These are phyloP conservation scores for Pseudoneurospora amorphoporcata DNA, from an alignment of 495 filamentous ascomycete species.

Conservation along the genomic window DNA sequence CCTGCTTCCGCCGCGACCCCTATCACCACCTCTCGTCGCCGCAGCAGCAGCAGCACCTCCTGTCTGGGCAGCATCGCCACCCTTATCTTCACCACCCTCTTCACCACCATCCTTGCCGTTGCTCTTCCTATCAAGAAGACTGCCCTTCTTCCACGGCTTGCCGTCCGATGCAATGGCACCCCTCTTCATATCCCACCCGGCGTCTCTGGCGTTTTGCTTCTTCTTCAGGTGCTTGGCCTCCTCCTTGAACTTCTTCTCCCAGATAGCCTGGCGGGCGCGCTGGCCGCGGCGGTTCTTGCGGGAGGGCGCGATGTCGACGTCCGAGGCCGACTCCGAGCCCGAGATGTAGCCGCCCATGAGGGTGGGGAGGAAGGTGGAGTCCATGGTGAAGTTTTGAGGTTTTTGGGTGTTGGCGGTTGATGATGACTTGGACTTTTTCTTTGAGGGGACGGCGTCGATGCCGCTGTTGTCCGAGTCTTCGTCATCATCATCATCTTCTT, in stretches of 20 bases:
- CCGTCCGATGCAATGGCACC: conserved; percentile 32
- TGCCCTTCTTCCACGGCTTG: conserved; percentile 38
- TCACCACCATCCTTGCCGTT: conserved; percentile 2
- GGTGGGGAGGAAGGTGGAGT: conserved; percentile 73
- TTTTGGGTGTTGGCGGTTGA: conserved; percentile 17
- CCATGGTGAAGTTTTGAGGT: conserved; percentile 20
- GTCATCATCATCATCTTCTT: neutral
- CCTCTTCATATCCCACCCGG: conserved; percentile 44
- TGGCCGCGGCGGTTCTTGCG: conserved; percentile 85
- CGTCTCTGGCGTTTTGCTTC: conserved; percentile 20
- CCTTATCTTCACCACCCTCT: neutral
- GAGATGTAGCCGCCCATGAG: conserved; percentile 89
- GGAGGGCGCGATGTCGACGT: conserved; percentile 36
- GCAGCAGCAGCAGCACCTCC: conserved; percentile 1
- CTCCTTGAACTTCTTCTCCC: conserved; percentile 77
- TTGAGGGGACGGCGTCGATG: conserved; percentile 7
- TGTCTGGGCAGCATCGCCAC: neutral
- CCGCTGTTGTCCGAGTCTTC: conserved; percentile 7
- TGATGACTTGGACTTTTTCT: conserved; percentile 9
- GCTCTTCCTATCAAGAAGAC: conserved; percentile 10
- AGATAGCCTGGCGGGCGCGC: conserved; percentile 69
- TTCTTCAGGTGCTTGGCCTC: conserved; percentile 25
- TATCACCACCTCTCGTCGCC: conserved; percentile 5
- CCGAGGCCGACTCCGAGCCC: conserved; percentile 60
- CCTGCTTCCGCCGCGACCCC: conserved; percentile 5